Percentiles rank a stretch among this genome's conserved stretches.
phyloP scores from a whole-genome alignment of 441 rosid species.

The Populus trichocarpa region DNA sequence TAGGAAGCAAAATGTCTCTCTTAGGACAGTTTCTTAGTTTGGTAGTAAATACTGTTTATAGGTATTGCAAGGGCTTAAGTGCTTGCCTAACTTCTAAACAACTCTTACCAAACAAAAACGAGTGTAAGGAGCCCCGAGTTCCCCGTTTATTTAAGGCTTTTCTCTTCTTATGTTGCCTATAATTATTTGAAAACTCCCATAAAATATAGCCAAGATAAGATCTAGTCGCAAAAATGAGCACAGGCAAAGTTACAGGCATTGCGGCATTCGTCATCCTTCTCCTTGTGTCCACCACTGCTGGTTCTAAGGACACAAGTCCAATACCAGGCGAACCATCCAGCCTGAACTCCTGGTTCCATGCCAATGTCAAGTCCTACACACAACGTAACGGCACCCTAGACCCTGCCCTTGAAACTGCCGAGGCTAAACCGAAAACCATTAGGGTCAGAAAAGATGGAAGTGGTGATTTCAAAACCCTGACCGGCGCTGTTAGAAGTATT shows the following conservation, averaged over 20 bases:
- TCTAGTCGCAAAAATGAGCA: not conserved
- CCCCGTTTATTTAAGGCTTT: not conserved
- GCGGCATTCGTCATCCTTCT: not conserved
- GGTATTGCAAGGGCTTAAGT: too few relatives aligned
- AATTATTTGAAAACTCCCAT: too few relatives aligned
- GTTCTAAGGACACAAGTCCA: not conserved
- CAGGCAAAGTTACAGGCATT: not conserved
- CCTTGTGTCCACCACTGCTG: constrained; percentile 1
- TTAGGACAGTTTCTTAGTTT: too few relatives aligned
- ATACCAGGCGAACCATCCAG: constrained; percentile 25
- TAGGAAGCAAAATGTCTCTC: too few relatives aligned
- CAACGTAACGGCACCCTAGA: constrained; percentile 24
- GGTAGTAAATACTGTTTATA: too few relatives aligned
- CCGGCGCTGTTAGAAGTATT: constrained; percentile 34
- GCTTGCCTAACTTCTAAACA: too few relatives aligned
- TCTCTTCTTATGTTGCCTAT: not conserved
- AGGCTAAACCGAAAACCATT: constrained; percentile 19
- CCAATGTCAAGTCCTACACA: constrained; percentile 21
- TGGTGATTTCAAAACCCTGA: constrained; percentile 38
- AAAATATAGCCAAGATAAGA: not conserved
- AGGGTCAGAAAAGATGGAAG: constrained; percentile 37
- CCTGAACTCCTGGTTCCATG: constrained; percentile 25
- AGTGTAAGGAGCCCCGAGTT: not conserved
- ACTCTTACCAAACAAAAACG: too few relatives aligned
- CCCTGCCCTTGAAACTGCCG: constrained; percentile 29